These are phyloP conservation scores for Ceratonia siliqua DNA, from an alignment of 306 rosid species.

Conservation along the genomic window DNA sequence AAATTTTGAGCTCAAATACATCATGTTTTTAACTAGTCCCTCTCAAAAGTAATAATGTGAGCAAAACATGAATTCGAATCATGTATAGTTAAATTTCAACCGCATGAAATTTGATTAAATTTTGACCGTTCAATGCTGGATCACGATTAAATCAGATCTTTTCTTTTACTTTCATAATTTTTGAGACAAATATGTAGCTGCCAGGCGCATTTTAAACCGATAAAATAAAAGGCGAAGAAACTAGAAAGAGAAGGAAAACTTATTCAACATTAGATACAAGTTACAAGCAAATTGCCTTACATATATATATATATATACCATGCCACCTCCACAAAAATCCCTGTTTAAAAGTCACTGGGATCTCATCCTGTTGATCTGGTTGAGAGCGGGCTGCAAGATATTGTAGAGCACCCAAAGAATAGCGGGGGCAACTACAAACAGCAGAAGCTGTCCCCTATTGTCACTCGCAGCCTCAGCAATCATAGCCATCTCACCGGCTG, in stretches of 20 bases:
- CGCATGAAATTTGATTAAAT: no score
- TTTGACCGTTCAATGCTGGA: no score
- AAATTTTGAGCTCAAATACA: no score
- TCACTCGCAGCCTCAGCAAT: conserved; percentile 64
- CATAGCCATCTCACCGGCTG: conserved; percentile 54
- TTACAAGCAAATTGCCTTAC: conserved; percentile 26
- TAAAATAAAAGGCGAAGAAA: background rate
- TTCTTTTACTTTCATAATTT: no score
- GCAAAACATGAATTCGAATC: no score
- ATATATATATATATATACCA: background rate
- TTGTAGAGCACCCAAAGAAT: conserved; percentile 76
- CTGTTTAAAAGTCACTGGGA: conserved; percentile 41
- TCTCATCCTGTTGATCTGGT: conserved; percentile 83
- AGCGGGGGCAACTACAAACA: conserved; percentile 77
- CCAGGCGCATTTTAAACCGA: no score
- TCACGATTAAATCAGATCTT: no score
- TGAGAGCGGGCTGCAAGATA: conserved; percentile 84
- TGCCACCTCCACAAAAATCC: conserved; percentile 23
- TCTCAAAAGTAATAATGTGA: no score
- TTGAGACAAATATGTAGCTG: no score
- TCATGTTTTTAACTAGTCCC: no score
- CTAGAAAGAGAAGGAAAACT: background rate
- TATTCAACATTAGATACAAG: conserved; percentile 25
- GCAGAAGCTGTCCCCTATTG: conserved; percentile 69
- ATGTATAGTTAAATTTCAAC: no score